These are phyloP conservation scores for Globisporangium sylvaticum DNA, from an alignment of 352 stramenopile species.

Conservation along the genomic window DNA sequence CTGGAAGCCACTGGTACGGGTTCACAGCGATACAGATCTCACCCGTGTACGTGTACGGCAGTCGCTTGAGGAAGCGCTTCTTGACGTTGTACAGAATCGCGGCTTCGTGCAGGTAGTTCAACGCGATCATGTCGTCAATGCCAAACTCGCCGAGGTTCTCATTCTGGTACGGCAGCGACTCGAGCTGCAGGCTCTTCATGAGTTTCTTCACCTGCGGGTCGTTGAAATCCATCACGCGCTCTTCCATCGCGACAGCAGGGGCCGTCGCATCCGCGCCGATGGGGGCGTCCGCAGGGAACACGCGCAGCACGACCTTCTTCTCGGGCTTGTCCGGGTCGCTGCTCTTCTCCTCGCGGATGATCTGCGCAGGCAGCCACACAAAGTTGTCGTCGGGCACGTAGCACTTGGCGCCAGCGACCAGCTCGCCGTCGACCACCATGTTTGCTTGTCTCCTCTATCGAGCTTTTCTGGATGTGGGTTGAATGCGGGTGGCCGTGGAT, in stretches of 20 bases:
- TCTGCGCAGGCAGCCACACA: conserved; percentile 75
- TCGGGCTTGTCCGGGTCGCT: conserved; percentile 47
- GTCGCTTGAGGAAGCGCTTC: conserved; percentile 70
- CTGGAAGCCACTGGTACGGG: conserved; percentile 90
- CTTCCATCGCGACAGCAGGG: conserved; percentile 26
- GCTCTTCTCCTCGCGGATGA: conserved; percentile 58
- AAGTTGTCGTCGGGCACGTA: conserved; percentile 77
- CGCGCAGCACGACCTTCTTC: conserved; percentile 54
- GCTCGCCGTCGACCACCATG: conserved; percentile 15
- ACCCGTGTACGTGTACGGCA: conserved; percentile 95
- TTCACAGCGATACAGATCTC: conserved; percentile 98
- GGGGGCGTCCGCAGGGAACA: conserved; percentile 29
- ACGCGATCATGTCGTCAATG: conserved; percentile 84
- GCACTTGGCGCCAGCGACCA: conserved; percentile 59
- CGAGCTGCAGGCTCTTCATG: conserved; percentile 59
- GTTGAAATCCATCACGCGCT: conserved; percentile 75
- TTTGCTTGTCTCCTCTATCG: not conserved
- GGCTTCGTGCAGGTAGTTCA: conserved; percentile 89
- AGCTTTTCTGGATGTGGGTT: not conserved
- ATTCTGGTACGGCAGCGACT: conserved; percentile 78
- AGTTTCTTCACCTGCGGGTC: conserved; percentile 60
- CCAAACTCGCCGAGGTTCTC: conserved; percentile 50
- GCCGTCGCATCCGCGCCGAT: conserved; percentile 11
- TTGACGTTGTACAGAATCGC: conserved; percentile 92
- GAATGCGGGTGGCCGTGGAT: not conserved